Base-by-base conservation (phyloP, 2,329 filamentous ascomycete species). In the Arthrinium phaeospermum region DNA sequence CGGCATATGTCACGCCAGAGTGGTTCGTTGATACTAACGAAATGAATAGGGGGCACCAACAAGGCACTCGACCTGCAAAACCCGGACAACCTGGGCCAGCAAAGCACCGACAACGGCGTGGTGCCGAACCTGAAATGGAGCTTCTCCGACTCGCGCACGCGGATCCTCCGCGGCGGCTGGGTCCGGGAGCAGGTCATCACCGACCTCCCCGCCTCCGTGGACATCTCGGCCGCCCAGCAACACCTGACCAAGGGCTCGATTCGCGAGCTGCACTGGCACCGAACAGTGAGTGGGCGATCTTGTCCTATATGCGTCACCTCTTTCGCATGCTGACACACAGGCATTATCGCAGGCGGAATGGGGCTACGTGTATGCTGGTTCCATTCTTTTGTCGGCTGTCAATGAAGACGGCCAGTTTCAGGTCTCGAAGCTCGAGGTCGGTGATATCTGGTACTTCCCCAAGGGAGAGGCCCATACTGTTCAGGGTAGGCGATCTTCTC, bases 71-170 rank as follows among this genome's bases (percentile, higher is more conserved):
- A 93, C 76, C 80, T 89, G 2, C 85, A 90, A 74, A 92, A 92
- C 76, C 91, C 91, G 0, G 88, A 90, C 74, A 90, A 91, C 76
- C 85, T 93, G 0, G 90, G 89, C 19, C 85, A 85, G 67, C 87
- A 92, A 75, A 83, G 85, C 22, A 92, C 91, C 1, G 91, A 93
- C 77, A 86, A 84, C 68, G 91, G 91, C 22, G 82, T 87, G 14
- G 91, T 93, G 0, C 88, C 89, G 0, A 93, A 93, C 77, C 83
- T 92, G 75, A 93, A 92, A 79, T 89, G 91, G 91, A 88, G 89
- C 70, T 93, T 93, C 81, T 92, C 90, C 0, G 89, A 92, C 79
- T 92, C 90, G 34, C 91, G 89, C 81, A 91, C 89, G 1, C 86
- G 85, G 34, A 84, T 92, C 47, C 84, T 90, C 70, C 87, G 86